A percentile compares a stretch with the other conserved stretches of the same genome.
phyloP scores from a whole-genome alignment of 2,329 filamentous ascomycete species.

The Teratosphaeria epicoccoides region DNA sequence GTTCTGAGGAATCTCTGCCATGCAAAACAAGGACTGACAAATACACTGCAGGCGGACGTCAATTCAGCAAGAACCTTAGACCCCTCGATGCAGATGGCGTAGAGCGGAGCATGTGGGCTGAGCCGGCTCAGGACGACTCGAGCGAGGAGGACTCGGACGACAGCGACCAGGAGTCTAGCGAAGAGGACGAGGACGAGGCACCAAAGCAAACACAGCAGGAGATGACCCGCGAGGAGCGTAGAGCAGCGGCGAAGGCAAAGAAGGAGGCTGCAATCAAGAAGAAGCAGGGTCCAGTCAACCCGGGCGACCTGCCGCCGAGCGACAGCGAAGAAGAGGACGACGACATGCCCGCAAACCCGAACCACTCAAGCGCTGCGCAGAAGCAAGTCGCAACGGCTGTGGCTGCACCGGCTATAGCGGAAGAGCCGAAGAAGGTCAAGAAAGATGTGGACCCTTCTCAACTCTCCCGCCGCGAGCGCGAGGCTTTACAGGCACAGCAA shows the following conservation, averaged over 20 bases:
- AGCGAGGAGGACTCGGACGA: conserved; percentile 43
- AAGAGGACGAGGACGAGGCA: conserved; percentile 28
- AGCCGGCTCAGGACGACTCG: conserved; percentile 30
- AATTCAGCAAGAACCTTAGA: conserved; percentile 85
- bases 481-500: conserved; percentile 76
- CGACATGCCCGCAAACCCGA: conserved; percentile 78
- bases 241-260: conserved; percentile 75
- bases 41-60: conserved; percentile 63
- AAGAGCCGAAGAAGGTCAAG: conserved; percentile 38
- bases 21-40: conserved; percentile 9
- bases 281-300: conserved; percentile 59
- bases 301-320: conserved; percentile 72
- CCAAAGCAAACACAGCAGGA: conserved; percentile 34
- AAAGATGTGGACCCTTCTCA: conserved; percentile 45
- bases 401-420: not conserved
- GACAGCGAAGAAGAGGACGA: conserved; percentile 50
- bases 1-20: conserved; percentile 23
- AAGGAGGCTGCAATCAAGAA: conserved; percentile 80
- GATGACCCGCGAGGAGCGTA: conserved; percentile 77
- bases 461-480: conserved; percentile 56
- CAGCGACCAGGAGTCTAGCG: conserved; percentile 35
- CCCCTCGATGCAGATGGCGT: conserved; percentile 85
- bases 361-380: conserved; percentile 59
- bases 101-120: conserved; percentile 77
- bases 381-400: conserved; percentile 53